A percentile compares a stretch with the other conserved stretches of the same genome.
Evolutionary conservation across 2,329 filamentous ascomycete species (phyloP).

Genomic region (Cytospora leucostoma): DNA sequence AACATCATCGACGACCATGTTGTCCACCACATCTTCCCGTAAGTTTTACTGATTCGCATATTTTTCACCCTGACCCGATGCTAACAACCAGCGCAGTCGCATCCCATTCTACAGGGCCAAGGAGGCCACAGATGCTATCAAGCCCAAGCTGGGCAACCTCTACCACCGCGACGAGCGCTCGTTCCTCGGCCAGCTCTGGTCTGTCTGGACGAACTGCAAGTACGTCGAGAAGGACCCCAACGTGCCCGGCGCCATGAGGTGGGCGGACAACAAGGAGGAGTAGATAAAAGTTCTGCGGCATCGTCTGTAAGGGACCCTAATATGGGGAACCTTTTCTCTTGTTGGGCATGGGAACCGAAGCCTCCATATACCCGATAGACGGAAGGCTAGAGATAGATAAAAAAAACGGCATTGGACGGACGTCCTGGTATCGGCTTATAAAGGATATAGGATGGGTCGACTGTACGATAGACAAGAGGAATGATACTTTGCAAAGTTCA

Average conservation of each 20-base stretch:
- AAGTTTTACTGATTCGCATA: slow-evolving; percentile 31
- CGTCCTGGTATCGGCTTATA: neutral
- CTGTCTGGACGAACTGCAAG: slow-evolving; percentile 48
- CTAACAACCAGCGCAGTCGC: slow-evolving; percentile 35
- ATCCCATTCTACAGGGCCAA: slow-evolving; percentile 64
- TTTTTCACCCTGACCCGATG: neutral
- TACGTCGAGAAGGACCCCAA: slow-evolving; percentile 47
- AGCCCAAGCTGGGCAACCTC: slow-evolving; percentile 55
- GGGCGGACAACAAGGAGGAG: slow-evolving; percentile 35
- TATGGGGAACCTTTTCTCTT: neutral
- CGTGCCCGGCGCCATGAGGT: slow-evolving; percentile 40
- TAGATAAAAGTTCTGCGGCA: slow-evolving; percentile 2
- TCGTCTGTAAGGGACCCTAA: neutral
- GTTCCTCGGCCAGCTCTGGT: slow-evolving; percentile 49
- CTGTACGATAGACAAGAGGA: neutral
- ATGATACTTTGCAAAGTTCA: neutral
- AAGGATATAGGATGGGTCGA: neutral
- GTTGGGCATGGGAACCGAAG: neutral
- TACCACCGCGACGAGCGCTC: slow-evolving; percentile 50
- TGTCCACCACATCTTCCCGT: slow-evolving; percentile 63
- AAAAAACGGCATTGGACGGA: neutral
- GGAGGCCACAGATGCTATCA: slow-evolving; percentile 59
- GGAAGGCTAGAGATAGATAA: neutral
- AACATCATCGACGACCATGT: slow-evolving; percentile 67
- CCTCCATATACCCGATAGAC: neutral